Conservation (phyloP, 306 rosid species). For the Heteromeles arbutifolia region DNA sequence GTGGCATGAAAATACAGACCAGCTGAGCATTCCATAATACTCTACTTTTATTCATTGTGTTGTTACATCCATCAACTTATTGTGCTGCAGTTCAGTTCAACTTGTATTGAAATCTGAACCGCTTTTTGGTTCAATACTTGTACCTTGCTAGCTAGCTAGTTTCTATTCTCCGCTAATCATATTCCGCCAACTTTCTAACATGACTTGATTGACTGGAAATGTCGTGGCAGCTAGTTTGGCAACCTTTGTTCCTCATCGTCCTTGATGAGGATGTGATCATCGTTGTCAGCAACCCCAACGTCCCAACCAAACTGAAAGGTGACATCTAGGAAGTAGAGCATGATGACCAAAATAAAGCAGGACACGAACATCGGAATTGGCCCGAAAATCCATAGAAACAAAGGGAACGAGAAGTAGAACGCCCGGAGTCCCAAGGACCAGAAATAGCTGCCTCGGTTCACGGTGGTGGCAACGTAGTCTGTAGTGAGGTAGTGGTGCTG, state of each 20-base stretch:
- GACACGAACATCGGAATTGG: slow-evolving; percentile 68
- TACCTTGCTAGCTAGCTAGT: not conserved
- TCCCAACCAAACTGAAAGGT: slow-evolving; percentile 43
- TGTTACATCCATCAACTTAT: not conserved
- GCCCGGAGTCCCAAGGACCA: slow-evolving; percentile 87
- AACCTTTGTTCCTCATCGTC: slow-evolving; percentile 30
- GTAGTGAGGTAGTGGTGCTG: slow-evolving; percentile 36
- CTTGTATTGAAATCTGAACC: slow-evolving; percentile 6
- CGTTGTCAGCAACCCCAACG: slow-evolving; percentile 18
- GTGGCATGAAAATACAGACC: not conserved
- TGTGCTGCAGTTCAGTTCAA: not conserved
- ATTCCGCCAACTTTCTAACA: not conserved
- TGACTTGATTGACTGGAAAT: too few relatives aligned
- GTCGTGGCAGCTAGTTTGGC: too few relatives aligned
- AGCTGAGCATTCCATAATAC: not conserved
- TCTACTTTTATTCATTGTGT: not conserved
- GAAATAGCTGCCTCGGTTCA: slow-evolving; percentile 76
- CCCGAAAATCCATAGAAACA: slow-evolving; percentile 85
- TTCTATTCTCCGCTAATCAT: not conserved
- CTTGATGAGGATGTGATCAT: not conserved
- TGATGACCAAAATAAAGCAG: slow-evolving; percentile 41
- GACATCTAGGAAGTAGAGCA: slow-evolving; percentile 66
- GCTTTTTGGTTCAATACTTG: not conserved
- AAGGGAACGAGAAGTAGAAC: slow-evolving; percentile 78
- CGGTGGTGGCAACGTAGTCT: slow-evolving; percentile 59